Evolutionary conservation across 2,329 filamentous ascomycete species (phyloP), one percentile per base, ranked within the genome.

Genomic region (Mariannaea elegans): DNA sequence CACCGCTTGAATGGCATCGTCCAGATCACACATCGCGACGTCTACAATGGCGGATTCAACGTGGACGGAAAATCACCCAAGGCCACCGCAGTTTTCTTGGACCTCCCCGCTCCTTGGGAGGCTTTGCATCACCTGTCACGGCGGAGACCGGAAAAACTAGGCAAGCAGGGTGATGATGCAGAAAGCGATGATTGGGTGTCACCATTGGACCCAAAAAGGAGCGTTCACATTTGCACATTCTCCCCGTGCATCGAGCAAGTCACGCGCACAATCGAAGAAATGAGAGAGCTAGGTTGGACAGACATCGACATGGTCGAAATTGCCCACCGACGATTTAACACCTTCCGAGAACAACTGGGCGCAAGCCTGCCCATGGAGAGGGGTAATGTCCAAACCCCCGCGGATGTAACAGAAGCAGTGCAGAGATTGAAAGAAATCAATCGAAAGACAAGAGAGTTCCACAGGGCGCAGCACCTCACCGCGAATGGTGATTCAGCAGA

Each of bases 201-300:
- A 1, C 83, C 86, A 1, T 82, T 98, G 10, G 89, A 95, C 66
- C 88, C 92, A 0, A 82, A 84, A n/a, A 84, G 86, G 39, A 84
- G 90, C 5, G 87, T 90, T 2, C 85, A 95, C 72, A 85, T 99
- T 54, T 99, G 95, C 80, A 96, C 93, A 1, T 99, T 99, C 78
- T 96, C 91, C 1, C 95, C 95, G 0, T 99, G 95, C 76, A 96
- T 99, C 65, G 95, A 99, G 77, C 95, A 99, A 79, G 94, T 96
- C 19, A 93, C 91, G 52, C 87, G 89, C 56, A 98, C 95, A 0
- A 89, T 97, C 53, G 90, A 91, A 10, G 86, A 87, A 12, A 84
- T 99, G 76, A 89, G 94, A 53, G 85, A 88, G 34, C 80, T 93
- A 7, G 93, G 92, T 52, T 99, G 95, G 95, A 85, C 93, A 9